Base-by-base conservation (phyloP, 345 rosid species). In the Salix udensis region DNA sequence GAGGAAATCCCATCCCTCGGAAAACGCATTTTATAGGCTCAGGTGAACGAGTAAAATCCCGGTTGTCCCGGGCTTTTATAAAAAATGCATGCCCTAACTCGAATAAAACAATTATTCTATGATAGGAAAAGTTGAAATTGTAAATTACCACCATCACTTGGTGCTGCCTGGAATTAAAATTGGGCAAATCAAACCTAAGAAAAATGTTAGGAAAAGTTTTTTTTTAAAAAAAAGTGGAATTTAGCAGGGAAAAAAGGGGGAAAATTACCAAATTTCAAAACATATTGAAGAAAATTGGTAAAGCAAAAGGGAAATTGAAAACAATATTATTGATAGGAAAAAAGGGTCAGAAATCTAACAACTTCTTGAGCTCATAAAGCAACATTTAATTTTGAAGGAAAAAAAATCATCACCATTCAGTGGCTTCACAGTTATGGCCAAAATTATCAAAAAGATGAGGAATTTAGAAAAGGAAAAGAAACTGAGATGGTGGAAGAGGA, bases 31-130 rank as follows among this genome's bases (percentile, higher is more conserved):
- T 31, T 31, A 4, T 31, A 0, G 4, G 0, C 0, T 0, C 34
- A 31, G 34, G 31, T 30, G 31, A 30, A 30, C 3, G 0, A 30
- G 31, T 30, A 30, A 30, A 30, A 31, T 31, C 34, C 34, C 34
- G 4, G 0, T 0, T 31, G 4, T 31, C 34, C 0, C 0, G 0
- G 34, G 4, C 0, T 31, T 0, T 31, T 31, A 0, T 31, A 31
- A 31, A 4, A 31, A 31, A 31, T 31, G 0, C 4, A 31, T 0
- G 0, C 0, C 4, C 4, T 30, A 0, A 30, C 4, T 31, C 34
- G 4, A 34, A 34, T 34, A 34, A 34, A 0, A 4, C 5, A 34
- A 34, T 34, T 34, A 34, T 34, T 34, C 0, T 0, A 34, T 34
- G 37, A 34, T 5, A 34, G 37, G 37, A 34, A 5, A 5, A 34